These are phyloP conservation scores for Lentinula sp. DNA, from an alignment of 768 basidiomycete genomes.

Conservation along the genomic window DNA sequence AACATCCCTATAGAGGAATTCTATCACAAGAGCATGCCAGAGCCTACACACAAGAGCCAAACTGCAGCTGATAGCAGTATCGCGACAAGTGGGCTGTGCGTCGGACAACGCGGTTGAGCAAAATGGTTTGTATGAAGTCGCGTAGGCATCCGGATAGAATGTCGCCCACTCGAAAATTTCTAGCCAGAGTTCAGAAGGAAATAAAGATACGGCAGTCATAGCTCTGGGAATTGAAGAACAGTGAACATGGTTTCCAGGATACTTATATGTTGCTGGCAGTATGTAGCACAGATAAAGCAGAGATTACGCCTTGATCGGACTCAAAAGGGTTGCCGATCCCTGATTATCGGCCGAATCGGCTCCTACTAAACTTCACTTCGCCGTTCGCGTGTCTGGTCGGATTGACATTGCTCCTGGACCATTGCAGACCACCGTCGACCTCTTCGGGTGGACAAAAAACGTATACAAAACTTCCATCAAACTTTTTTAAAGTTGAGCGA, in stretches of 20 bases:
- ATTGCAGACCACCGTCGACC: neutral
- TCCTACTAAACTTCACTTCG: neutral
- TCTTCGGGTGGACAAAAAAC: neutral
- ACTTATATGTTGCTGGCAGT: neutral
- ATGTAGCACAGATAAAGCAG: neutral
- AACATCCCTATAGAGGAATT: slow-evolving; percentile 50
- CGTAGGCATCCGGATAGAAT: slow-evolving; percentile 17
- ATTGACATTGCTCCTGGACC: neutral
- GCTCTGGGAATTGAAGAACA: neutral
- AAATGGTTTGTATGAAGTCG: slow-evolving; percentile 41
- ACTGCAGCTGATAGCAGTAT: slow-evolving; percentile 27
- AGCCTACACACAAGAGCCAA: slow-evolving; percentile 51
- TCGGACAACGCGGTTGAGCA: slow-evolving; percentile 19
- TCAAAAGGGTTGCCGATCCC: neutral
- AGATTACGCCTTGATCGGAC: neutral
- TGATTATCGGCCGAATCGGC: neutral
- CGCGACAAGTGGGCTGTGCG: slow-evolving; percentile 18
- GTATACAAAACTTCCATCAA: neutral
- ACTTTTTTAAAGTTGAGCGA: neutral
- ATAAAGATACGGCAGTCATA: slow-evolving; percentile 2
- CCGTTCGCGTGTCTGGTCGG: neutral
- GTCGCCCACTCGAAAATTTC: slow-evolving; percentile 42
- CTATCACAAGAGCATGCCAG: slow-evolving; percentile 44
- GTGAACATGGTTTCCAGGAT: neutral
- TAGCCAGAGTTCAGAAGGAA: slow-evolving; percentile 54